Evolutionary conservation across 345 rosid genomes (phyloP), one percentile per base, ranked within the genome.

Genomic region (Pseudoturritis turrita): DNA sequence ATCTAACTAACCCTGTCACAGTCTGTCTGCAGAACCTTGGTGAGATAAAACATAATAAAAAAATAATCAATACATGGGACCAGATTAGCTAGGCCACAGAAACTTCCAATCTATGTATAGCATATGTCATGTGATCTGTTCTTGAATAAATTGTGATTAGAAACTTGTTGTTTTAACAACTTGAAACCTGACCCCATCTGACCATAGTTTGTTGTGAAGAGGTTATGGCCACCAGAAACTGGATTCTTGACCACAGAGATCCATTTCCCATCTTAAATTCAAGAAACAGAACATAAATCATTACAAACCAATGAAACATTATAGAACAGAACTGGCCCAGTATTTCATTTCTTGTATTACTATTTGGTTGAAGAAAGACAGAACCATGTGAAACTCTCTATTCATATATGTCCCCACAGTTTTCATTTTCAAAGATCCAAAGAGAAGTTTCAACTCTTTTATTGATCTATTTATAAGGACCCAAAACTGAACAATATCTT

Each of bases 321-420:
- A 44, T 55, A 21, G 35, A 55, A 31, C 44, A 68, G 22, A 55
- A 26, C n/a, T 43, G 52, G 21, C 45, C 31, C n/a, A 19, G 2
- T 28, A 14, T 54, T 53, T 53, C 21, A 18, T 68, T 40, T 12
- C 18, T 8, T 15, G 8, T 25, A 4, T 53, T 28, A 41, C 5
- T 28, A 68, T 7, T 54, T 54, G 63, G 14, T 8, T 7, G 56
- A 21, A 65, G 47, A 6, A 0, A 37, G 47, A 65, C 70, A 65
- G 26, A 62, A 23, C 47, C 71, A 65, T 65, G 60, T 51, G 71
- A 65, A 50, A 37, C 36, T 50, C 49, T 65, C 60, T 36, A 3
- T 50, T 37, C 47, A 35, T n/a, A 23, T 15, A 50, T 19, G 52
- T 26, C 41, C 59, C 56, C 46, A 52, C 71, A 67, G 5, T 9